Conservation (phyloP, 2,329 filamentous ascomycete species). For the Penicillium capsulatum region DNA sequence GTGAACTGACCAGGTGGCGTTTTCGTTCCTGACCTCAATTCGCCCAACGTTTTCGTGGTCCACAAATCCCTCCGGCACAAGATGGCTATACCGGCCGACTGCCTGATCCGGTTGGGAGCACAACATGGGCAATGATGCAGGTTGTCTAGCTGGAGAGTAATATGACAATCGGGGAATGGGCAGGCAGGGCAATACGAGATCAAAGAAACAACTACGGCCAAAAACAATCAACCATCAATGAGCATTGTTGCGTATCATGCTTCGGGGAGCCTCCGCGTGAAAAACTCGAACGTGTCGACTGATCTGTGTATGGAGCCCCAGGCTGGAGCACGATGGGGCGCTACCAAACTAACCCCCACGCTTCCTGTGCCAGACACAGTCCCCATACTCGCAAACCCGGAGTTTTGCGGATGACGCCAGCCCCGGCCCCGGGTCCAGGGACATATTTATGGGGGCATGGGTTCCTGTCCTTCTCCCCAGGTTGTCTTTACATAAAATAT, state of each 20-base stretch:
- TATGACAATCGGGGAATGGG: background rate
- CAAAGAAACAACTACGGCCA: too few relatives aligned
- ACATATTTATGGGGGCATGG: too few relatives aligned
- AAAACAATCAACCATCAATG: background rate
- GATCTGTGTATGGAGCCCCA: background rate
- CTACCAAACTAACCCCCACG: conserved; percentile 9
- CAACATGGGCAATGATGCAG: background rate
- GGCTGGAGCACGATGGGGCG: conserved; percentile 7
- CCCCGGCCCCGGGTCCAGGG: conserved; percentile 3
- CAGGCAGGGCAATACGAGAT: too few relatives aligned
- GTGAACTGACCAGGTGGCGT: conserved; percentile 7
- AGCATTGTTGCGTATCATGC: background rate
- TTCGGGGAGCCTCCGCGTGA: background rate
- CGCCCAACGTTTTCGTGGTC: conserved; percentile 10
- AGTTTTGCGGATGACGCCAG: conserved; percentile 19
- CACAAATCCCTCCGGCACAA: conserved; percentile 10
- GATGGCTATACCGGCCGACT: background rate
- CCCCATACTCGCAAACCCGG: conserved; percentile 17
- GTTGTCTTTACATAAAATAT: background rate
- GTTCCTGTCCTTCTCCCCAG: conserved; percentile 1
- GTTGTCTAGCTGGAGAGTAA: background rate
- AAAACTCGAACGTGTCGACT: conserved; percentile 5
- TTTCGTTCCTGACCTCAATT: conserved; percentile 6
- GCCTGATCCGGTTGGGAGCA: background rate
- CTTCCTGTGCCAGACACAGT: conserved; percentile 9